Percentiles rank a stretch among this genome's conserved stretches.
Conservation (phyloP, 306 rosid genomes). For the Pterocarpus macrocarpus region DNA sequence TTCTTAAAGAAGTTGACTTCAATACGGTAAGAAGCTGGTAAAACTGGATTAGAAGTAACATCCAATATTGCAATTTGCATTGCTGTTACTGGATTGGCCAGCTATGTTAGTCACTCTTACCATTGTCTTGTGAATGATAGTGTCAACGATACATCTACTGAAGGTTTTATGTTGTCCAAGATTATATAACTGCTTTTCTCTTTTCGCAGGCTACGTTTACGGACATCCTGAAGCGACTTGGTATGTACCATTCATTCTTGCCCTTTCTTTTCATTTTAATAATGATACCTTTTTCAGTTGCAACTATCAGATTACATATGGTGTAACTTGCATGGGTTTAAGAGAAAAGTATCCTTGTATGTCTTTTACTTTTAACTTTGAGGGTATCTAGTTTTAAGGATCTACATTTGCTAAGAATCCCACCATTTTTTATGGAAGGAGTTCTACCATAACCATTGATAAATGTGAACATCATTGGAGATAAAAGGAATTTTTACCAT, state of each 20-base stretch:
- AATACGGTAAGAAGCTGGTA: conserved; percentile 74
- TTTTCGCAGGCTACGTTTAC: conserved; percentile 97
- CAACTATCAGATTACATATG: background rate
- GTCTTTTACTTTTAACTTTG: too few relatives aligned
- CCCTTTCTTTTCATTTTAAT: background rate
- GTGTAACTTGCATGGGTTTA: conserved; percentile 1
- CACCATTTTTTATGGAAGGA: too few relatives aligned
- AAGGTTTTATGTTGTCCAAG: conserved; percentile 1
- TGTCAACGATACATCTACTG: background rate
- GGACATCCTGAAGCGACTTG: conserved; percentile 92
- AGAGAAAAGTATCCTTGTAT: background rate
- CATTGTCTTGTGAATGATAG: conserved; percentile 6
- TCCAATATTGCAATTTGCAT: conserved; percentile 4
- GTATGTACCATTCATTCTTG: conserved; percentile 50
- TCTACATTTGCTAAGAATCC: background rate
- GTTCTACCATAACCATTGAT: too few relatives aligned
- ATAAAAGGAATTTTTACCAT: background rate
- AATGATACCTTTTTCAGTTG: background rate
- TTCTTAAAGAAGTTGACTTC: conserved; percentile 97
- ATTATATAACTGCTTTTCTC: conserved; percentile 12
- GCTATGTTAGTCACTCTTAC: conserved; percentile 10
- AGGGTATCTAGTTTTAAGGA: conserved; percentile 14
- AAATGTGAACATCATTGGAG: too few relatives aligned
- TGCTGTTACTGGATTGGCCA: conserved; percentile 6
- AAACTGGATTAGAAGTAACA: conserved; percentile 11